Conservation (phyloP, 768 basidiomycete genomes). For the Mycena alexandri region DNA sequence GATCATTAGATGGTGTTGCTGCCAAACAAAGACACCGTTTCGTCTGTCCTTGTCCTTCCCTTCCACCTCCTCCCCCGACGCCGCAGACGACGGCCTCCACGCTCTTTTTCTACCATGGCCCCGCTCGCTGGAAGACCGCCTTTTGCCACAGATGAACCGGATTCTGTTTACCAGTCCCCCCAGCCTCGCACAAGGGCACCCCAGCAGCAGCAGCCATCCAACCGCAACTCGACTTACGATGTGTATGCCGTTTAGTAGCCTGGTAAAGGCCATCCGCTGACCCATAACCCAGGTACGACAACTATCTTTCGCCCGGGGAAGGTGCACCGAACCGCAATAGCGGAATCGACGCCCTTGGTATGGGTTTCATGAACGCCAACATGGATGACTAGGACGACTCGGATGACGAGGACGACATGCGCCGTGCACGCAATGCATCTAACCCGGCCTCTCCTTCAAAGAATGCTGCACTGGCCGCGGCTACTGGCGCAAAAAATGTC, state of each 20-base stretch:
- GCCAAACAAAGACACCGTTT: slow-evolving; percentile 17
- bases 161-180: slow-evolving; percentile 65
- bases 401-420: slow-evolving; percentile 41
- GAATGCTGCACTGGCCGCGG: slow-evolving; percentile 54
- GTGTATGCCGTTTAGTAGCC: slow-evolving; percentile 59
- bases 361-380: slow-evolving; percentile 59
- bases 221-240: slow-evolving; percentile 74
- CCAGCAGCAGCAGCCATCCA: slow-evolving; percentile 57
- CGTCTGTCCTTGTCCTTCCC: slow-evolving; percentile 16
- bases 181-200: slow-evolving; percentile 42
- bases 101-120: slow-evolving; percentile 47
- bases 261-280: slow-evolving; percentile 23
- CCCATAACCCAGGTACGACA: slow-evolving; percentile 67
- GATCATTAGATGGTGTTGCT: neutral
- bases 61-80: slow-evolving; percentile 11
- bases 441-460: slow-evolving; percentile 45
- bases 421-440: slow-evolving; percentile 33
- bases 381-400: slow-evolving; percentile 61
- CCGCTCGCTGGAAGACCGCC: slow-evolving; percentile 74
- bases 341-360: slow-evolving; percentile 66
- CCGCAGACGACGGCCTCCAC: slow-evolving; percentile 36
- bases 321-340: slow-evolving; percentile 51
- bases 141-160: slow-evolving; percentile 77
- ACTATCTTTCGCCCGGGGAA: slow-evolving; percentile 58
- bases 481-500: slow-evolving; percentile 41